Evolutionary conservation across 1,284 basidiomycete species (phyloP), one percentile per base, ranked within the genome.

Genomic region (Paramarasmius palmivorus): DNA sequence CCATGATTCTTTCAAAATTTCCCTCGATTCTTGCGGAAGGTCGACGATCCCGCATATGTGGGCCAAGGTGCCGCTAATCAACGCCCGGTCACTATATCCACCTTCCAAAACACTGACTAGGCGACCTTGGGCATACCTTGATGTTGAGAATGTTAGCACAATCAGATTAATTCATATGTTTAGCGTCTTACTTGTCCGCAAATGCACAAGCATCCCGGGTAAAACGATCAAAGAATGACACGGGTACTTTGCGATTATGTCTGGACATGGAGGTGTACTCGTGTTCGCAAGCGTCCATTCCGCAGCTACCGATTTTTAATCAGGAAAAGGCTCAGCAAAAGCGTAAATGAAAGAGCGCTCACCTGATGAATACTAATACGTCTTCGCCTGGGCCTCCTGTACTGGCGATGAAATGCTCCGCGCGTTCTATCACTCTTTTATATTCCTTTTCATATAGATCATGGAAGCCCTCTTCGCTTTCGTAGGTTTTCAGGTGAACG

Each of bases 271-370:
- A 89, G 3, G 84, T 75, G 59, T 91, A 88, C 66, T 99, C 95
- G 68, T 98, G 92, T 63, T 95, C 89, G 56, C 89, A 93, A 0
- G 95, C 95, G 62, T 98, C 96, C 70, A 98, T 95, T 1, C 96
- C 96, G 57, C 86, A 90, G 58, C 88, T 88, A 2, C 14, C 1
- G 25, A 45, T 32, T 32, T 32, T 32, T 8, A 12, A 45, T 6
- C 26, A 32, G 15, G 19, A 46, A 15, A 35, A 36, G 10, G 14
- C 4, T 20, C n/a, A 45, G 19, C 7, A 19, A 25, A 35, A 35
- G 12, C 15, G 49, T 35, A 36, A 49, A 46, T 47, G 25, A 41
- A 32, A 14, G 25, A n/a, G 38, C 32, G 61, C 73, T n/a, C 20
- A 88, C 92, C 92, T 94, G 64, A 97, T 88, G 61, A 95, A 88